Percentiles rank a stretch among this genome's conserved stretches.
Conservation (phyloP, 257 asterid species). For the Rauvolfia tetraphylla region DNA sequence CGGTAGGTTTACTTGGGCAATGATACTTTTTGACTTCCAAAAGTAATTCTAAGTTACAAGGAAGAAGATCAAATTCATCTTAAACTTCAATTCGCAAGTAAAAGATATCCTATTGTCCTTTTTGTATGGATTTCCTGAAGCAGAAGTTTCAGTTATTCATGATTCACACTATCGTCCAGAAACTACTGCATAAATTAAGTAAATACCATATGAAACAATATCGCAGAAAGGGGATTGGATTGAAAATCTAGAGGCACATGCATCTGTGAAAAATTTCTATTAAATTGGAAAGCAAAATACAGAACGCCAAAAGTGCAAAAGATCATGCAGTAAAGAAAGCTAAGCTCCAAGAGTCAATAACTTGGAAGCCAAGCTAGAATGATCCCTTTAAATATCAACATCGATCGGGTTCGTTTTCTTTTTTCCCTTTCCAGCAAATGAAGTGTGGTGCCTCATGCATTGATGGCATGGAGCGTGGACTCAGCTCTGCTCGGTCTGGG, state of each 20-base stretch:
- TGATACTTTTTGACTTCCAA: not conserved
- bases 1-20: not conserved
- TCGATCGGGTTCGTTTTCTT: not conserved
- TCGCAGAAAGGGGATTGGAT: not conserved
- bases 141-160: not conserved
- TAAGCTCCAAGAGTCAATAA: constrained; percentile 11
- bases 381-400: not conserved
- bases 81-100: too few species aligned
- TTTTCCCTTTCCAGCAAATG: not conserved
- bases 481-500: too few species aligned
- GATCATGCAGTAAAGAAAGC: not conserved
- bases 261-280: not conserved
- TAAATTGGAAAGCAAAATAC: not conserved
- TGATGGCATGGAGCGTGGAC: not conserved
- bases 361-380: constrained; percentile 25
- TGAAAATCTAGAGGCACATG: constrained; percentile 3
- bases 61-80: not conserved
- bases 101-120: too few species aligned
- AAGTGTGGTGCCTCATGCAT: constrained; percentile 1
- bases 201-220: not conserved
- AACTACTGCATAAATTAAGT: not conserved
- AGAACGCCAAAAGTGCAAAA: not conserved
- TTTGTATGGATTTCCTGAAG: not conserved
- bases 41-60: too few species aligned
- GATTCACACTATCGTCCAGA: not conserved